These are phyloP conservation scores for Euphorbia schlechtendalii DNA, from an alignment of 441 rosid species.

Conservation along the genomic window DNA sequence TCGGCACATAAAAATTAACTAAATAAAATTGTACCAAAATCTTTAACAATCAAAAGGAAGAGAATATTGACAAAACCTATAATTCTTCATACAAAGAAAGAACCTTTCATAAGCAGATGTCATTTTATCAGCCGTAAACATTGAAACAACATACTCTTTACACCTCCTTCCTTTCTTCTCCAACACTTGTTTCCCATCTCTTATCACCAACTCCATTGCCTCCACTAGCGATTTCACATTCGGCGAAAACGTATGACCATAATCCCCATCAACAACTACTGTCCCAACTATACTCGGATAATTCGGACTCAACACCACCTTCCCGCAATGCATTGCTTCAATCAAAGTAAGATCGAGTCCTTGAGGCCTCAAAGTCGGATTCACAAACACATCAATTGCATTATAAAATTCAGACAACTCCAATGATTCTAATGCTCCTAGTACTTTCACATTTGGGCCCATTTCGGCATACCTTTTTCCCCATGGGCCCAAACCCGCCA, in stretches of 20 bases:
- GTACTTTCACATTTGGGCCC: constrained; percentile 43
- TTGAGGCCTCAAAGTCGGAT: constrained; percentile 62
- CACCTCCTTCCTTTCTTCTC: constrained; percentile 45
- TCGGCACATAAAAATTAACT: neutral
- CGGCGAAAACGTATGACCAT: constrained; percentile 61
- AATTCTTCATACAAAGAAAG: constrained; percentile 59
- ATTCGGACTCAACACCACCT: constrained; percentile 52
- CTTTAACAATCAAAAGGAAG: constrained; percentile 32
- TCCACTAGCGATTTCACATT: constrained; percentile 57
- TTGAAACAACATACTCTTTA: constrained; percentile 35
- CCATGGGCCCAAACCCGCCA: constrained; percentile 81
- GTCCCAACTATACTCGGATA: constrained; percentile 73
- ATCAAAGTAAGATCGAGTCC: constrained; percentile 61
- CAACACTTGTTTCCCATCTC: constrained; percentile 42
- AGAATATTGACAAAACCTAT: constrained; percentile 43
- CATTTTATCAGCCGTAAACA: constrained; percentile 65
- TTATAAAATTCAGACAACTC: constrained; percentile 51
- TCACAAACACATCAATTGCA: constrained; percentile 56
- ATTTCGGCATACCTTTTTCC: constrained; percentile 45
- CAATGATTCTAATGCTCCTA: constrained; percentile 43
- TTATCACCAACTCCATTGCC: constrained; percentile 41
- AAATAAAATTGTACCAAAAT: neutral
- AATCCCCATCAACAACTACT: constrained; percentile 39
- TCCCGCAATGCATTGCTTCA: constrained; percentile 73
- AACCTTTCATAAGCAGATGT: constrained; percentile 66